Conservation (phyloP, 441 rosid species). For the Pelargonium myrrhifolium region DNA sequence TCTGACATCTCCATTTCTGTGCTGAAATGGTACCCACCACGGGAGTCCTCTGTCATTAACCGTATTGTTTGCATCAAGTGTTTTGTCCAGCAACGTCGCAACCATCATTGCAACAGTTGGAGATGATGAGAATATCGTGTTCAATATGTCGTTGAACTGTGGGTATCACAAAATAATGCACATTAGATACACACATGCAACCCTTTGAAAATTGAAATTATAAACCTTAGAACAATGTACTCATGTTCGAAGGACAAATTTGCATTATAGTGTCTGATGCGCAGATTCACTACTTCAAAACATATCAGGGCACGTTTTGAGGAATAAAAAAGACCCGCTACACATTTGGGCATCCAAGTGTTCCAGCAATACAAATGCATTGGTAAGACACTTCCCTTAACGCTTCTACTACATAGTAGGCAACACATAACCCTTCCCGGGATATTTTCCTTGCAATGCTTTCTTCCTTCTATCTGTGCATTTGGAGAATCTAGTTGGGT, state of each 20-base stretch:
- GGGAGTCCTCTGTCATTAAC: slow-evolving; percentile 55
- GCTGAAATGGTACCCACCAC: slow-evolving; percentile 92
- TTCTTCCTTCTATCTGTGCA: no score
- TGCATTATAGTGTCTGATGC: neutral
- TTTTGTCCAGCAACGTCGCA: slow-evolving; percentile 67
- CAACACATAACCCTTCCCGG: no score
- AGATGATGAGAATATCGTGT: slow-evolving; percentile 79
- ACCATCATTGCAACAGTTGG: slow-evolving; percentile 63
- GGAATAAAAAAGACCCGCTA: no score
- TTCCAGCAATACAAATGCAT: no score
- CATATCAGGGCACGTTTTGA: no score
- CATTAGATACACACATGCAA: neutral
- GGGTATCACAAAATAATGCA: slow-evolving; percentile 6
- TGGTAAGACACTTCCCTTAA: no score
- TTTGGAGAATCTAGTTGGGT: no score
- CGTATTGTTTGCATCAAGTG: slow-evolving; percentile 40
- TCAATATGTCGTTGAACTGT: slow-evolving; percentile 86
- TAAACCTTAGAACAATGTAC: no score
- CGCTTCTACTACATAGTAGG: no score
- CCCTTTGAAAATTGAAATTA: neutral
- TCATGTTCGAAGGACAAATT: no score
- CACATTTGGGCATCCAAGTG: no score
- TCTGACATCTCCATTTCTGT: slow-evolving; percentile 50
- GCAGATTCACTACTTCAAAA: neutral
- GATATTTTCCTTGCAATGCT: no score